phyloP scores from a whole-genome alignment of 768 basidiomycete species.

The Serendipita sp. region DNA sequence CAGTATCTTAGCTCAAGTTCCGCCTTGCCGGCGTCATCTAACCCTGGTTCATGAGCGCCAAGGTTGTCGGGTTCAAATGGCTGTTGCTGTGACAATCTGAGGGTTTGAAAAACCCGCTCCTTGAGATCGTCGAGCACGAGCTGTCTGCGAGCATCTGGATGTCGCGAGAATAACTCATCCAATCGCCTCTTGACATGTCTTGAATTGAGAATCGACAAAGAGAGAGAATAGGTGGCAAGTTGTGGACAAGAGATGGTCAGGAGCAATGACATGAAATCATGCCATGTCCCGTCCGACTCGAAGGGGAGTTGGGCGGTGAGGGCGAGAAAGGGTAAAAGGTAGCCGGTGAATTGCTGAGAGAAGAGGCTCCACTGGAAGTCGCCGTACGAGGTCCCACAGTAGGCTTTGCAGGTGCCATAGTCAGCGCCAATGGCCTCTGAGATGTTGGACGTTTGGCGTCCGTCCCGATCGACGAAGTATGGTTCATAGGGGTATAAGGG shows the following conservation, averaged over 20 bases:
- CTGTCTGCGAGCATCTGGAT: no score
- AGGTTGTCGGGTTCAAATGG: neutral
- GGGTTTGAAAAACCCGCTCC: neutral
- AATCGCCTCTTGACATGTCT: neutral
- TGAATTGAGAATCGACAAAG: neutral
- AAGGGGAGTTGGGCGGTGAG: neutral
- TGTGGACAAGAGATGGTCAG: neutral
- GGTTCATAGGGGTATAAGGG: neutral
- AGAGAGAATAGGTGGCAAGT: neutral
- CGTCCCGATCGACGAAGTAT: slow-evolving; percentile 20
- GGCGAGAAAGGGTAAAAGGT: neutral
- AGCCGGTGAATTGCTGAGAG: neutral
- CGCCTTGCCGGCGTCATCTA: neutral
- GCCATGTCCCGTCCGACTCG: neutral
- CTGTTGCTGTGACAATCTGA: neutral
- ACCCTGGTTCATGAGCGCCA: neutral
- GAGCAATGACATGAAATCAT: neutral
- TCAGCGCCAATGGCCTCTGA: neutral
- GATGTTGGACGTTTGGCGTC: neutral
- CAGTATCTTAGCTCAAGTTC: neutral
- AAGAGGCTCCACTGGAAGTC: neutral
- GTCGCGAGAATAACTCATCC: neutral
- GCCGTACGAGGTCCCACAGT: neutral
- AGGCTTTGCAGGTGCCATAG: neutral
- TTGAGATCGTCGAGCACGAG: neutral